Percentiles rank a stretch among this genome's conserved stretches.
Conservation (phyloP, 306 rosid genomes). For the Urtica urens region DNA sequence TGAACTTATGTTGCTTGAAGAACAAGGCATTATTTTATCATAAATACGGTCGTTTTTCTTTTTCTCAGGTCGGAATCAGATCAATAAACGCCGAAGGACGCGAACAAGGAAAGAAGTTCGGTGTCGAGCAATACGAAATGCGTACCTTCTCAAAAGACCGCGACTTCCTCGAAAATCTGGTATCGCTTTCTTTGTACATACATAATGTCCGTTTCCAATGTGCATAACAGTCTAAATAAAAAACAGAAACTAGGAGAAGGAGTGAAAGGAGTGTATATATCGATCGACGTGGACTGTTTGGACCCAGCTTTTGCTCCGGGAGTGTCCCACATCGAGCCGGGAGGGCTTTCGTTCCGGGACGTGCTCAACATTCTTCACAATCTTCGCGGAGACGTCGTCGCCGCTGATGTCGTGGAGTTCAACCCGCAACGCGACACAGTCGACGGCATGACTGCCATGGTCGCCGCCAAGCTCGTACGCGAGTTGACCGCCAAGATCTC, state of each 20-base stretch:
- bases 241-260: conserved; percentile 94
- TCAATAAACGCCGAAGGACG: conserved; percentile 81
- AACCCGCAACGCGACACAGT: conserved; percentile 95
- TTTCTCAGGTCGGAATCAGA: conserved; percentile 80
- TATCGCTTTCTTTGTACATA: conserved; percentile 16
- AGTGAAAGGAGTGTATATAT: conserved; percentile 78
- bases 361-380: conserved; percentile 81
- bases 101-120: conserved; percentile 74
- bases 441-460: conserved; percentile 99
- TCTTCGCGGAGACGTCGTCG: conserved; percentile 79
- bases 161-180: conserved; percentile 66
- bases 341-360: conserved; percentile 90
- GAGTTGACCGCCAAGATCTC: conserved; percentile 81
- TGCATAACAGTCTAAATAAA: no score
- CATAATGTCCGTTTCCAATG: no score
- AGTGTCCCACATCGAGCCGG: conserved; percentile 94
- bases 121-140: conserved; percentile 95
- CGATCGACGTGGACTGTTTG: conserved; percentile 83
- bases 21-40: no score
- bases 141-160: conserved; percentile 75
- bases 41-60: conserved; percentile 10
- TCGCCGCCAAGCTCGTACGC: conserved; percentile 91
- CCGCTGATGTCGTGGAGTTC: conserved; percentile 79
- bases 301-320: conserved; percentile 99
- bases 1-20: no score